Evolutionary conservation across 2,329 filamentous ascomycete genomes (phyloP).

Genomic region (Hypoxylon sp.): DNA sequence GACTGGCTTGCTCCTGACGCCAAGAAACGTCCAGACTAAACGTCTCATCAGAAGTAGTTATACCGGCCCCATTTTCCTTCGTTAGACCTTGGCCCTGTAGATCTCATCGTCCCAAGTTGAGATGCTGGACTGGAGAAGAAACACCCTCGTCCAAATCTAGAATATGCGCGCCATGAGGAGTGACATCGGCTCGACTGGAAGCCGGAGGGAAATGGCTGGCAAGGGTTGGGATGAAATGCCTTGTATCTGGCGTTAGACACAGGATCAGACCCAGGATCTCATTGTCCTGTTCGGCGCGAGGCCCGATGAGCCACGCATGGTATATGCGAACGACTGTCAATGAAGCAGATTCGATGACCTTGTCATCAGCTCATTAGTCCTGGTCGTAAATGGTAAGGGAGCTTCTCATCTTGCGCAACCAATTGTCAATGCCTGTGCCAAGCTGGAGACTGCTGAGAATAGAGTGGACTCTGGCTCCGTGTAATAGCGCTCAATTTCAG

Average conservation of each 20-base stretch:
- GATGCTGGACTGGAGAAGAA: slow-evolving; percentile 37
- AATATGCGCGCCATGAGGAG: slow-evolving; percentile 11
- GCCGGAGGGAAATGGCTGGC: slow-evolving; percentile 33
- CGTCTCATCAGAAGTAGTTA: slow-evolving; percentile 45
- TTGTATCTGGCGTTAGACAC: slow-evolving; percentile 14
- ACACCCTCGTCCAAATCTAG: slow-evolving; percentile 28
- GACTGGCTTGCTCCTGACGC: slow-evolving; percentile 31
- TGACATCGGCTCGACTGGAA: slow-evolving; percentile 40
- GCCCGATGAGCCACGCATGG: slow-evolving; percentile 31
- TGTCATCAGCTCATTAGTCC: slow-evolving; percentile 29
- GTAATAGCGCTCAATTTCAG: slow-evolving; percentile 41
- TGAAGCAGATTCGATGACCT: slow-evolving; percentile 23
- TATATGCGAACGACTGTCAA: slow-evolving; percentile 17
- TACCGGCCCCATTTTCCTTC: slow-evolving; percentile 40
- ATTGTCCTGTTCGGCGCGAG: slow-evolving; percentile 29
- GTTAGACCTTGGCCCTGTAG: slow-evolving; percentile 36
- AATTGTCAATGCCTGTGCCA: slow-evolving; percentile 28
- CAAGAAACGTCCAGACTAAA: slow-evolving; percentile 44
- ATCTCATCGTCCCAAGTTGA: slow-evolving; percentile 48
- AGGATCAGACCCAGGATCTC: slow-evolving; percentile 36
- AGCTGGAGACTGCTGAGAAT: slow-evolving; percentile 11
- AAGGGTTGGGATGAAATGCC: slow-evolving; percentile 28
- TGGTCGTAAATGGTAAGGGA: background rate
- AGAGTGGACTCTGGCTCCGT: slow-evolving; percentile 28
- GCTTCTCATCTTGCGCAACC: slow-evolving; percentile 23